phyloP scores from a whole-genome alignment of 345 rosid species.

The Viola odorata region DNA sequence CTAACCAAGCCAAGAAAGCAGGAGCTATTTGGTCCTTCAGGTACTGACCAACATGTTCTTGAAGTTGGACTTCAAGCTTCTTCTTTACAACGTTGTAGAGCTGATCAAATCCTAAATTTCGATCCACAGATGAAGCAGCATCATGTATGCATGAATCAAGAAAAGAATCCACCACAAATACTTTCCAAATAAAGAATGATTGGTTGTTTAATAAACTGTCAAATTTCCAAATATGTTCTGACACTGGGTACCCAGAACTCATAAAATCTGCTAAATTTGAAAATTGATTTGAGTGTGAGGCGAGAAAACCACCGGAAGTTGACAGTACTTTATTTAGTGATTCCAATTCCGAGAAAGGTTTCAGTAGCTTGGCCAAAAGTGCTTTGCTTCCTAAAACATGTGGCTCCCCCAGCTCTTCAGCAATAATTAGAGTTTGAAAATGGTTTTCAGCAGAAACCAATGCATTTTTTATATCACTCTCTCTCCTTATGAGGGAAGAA shows the following conservation, averaged over 20 bases:
- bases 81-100: constrained; percentile 62
- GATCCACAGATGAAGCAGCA: constrained; percentile 61
- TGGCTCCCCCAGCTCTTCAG: constrained; percentile 43
- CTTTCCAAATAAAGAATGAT: constrained; percentile 83
- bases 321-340: constrained; percentile 46
- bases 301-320: constrained; percentile 32
- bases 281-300: constrained; percentile 36
- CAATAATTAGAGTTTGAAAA: constrained; percentile 49
- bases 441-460: constrained; percentile 51
- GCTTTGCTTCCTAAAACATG: constrained; percentile 50
- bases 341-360: constrained; percentile 71
- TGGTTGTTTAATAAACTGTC: constrained; percentile 47
- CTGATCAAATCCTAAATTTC: constrained; percentile 82
- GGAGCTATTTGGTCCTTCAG: constrained; percentile 57
- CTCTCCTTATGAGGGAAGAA: constrained; percentile 55
- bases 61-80: constrained; percentile 73
- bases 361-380: constrained; percentile 43
- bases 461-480: constrained; percentile 53
- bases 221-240: constrained; percentile 69
- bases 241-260: constrained; percentile 48
- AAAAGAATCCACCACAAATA: constrained; percentile 65
- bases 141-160: constrained; percentile 83
- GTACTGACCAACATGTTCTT: constrained; percentile 54
- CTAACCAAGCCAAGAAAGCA: constrained; percentile 53
- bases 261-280: constrained; percentile 40